Percentiles rank a stretch among this genome's conserved stretches.
Evolutionary conservation across 1,284 basidiomycete species (phyloP).

Genomic region (Naganishia sp.): DNA sequence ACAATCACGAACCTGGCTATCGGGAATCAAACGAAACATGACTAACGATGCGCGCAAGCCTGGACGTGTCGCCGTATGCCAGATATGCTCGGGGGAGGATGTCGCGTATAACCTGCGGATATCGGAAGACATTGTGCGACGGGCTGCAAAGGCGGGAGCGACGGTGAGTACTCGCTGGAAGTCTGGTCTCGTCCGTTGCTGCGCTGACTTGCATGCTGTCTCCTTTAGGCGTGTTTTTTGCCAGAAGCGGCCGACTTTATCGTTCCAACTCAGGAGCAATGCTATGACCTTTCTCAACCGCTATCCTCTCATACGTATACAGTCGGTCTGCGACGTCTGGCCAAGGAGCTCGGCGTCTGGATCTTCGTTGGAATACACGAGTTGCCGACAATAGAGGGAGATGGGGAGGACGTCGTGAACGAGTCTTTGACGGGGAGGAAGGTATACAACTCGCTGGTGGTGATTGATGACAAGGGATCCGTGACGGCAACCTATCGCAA

Average conservation of each 20-base stretch:
- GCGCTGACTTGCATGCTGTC: no score
- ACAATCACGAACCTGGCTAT: background rate
- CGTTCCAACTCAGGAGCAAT: conserved; percentile 48
- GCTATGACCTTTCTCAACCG: conserved; percentile 42
- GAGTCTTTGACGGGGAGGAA: conserved; percentile 42
- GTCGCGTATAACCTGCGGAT: conserved; percentile 48
- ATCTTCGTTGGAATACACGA: conserved; percentile 58
- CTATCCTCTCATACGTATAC: conserved; percentile 43
- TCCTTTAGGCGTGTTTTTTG: conserved; percentile 51
- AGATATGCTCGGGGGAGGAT: conserved; percentile 46
- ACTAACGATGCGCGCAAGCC: background rate
- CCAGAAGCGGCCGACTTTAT: conserved; percentile 60
- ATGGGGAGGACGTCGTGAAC: conserved; percentile 38
- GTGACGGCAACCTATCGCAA: conserved; percentile 55
- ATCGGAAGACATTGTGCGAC: conserved; percentile 50
- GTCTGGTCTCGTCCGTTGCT: no score
- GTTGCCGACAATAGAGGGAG: conserved; percentile 39
- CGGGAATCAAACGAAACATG: background rate
- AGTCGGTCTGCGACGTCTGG: conserved; percentile 49
- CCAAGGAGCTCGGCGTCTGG: conserved; percentile 50
- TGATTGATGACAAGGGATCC: conserved; percentile 54
- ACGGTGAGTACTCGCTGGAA: conserved; percentile 39
- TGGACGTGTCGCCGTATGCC: conserved; percentile 42
- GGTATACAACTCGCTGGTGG: conserved; percentile 57
- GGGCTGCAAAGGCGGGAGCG: conserved; percentile 53